Evolutionary conservation across 2,329 filamentous ascomycete genomes (phyloP).

Genomic region (Lachnellula arida): DNA sequence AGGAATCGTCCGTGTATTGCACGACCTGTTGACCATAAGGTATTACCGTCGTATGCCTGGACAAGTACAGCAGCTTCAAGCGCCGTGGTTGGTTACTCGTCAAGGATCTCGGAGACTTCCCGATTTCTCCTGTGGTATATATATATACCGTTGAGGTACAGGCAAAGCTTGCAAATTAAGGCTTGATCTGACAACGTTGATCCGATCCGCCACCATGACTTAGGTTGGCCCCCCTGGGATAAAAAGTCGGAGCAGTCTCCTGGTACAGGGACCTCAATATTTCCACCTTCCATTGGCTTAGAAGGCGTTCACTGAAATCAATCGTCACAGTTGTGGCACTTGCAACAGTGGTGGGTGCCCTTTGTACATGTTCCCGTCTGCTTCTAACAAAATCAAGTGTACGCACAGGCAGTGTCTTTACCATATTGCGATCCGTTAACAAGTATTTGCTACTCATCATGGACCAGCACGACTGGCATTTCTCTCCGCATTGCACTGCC

Average conservation of each 20-base stretch:
- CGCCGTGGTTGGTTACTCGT: no score
- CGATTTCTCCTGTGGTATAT: no score
- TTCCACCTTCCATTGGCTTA: background rate
- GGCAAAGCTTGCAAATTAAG: no score
- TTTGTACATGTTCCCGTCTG: background rate
- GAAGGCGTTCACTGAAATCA: slow-evolving; percentile 6
- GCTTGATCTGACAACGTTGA: no score
- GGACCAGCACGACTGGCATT: slow-evolving; percentile 7
- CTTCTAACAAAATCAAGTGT: slow-evolving; percentile 1
- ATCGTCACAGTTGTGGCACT: slow-evolving; percentile 3
- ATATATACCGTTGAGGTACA: no score
- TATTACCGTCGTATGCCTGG: background rate
- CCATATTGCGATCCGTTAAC: slow-evolving; percentile 12
- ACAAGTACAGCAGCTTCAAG: background rate
- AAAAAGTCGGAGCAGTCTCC: background rate
- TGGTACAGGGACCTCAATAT: background rate
- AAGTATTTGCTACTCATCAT: slow-evolving; percentile 14
- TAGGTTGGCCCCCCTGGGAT: background rate
- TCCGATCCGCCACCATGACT: no score
- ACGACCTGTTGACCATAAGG: background rate
- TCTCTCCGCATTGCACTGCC: slow-evolving; percentile 16
- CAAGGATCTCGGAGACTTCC: no score
- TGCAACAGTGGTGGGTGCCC: slow-evolving; percentile 1
- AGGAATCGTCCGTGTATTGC: slow-evolving; percentile 3
- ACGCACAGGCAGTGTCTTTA: slow-evolving; percentile 11